Percentiles rank a stretch among this genome's conserved stretches.
Conservation (phyloP, 2,329 filamentous ascomycete genomes). For the Fusarium avenaceum region DNA sequence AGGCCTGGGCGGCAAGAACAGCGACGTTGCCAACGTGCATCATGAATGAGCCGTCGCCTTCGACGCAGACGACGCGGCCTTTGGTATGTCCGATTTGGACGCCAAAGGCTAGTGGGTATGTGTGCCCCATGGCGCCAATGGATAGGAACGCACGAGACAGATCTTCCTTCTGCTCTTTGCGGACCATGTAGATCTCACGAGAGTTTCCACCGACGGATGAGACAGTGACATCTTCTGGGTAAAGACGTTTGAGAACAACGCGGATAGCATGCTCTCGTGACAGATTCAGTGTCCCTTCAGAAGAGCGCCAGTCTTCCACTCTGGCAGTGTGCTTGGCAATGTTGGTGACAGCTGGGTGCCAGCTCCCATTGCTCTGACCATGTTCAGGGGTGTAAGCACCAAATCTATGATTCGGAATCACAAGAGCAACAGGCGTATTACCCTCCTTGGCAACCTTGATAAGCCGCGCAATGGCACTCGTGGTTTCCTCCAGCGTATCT, state of each 20-base stretch:
- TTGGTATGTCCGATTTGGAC: not conserved
- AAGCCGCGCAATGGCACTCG: not conserved
- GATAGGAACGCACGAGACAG: slow-evolving; percentile 5
- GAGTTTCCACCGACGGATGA: slow-evolving; percentile 21
- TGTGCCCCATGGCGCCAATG: slow-evolving; percentile 6
- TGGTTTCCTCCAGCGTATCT: not conserved
- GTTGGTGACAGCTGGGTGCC: slow-evolving; percentile 6
- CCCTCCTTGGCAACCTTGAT: slow-evolving; percentile 2
- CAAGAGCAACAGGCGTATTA: not conserved
- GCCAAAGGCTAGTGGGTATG: slow-evolving; percentile 2
- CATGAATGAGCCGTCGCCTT: slow-evolving; percentile 8
- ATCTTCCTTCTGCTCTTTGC: slow-evolving; percentile 18
- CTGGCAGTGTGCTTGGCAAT: not conserved
- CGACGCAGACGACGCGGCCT: slow-evolving; percentile 1
- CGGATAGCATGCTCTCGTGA: not conserved
- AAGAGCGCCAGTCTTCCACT: slow-evolving; percentile 2
- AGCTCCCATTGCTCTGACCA: not conserved
- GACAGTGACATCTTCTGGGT: slow-evolving; percentile 17
- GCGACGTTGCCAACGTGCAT: slow-evolving; percentile 11
- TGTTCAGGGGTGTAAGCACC: not conserved
- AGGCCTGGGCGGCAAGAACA: not conserved
- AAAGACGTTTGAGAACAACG: slow-evolving; percentile 6
- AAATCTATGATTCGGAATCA: slow-evolving; percentile 5
- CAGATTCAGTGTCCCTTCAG: not conserved
- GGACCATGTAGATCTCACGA: slow-evolving; percentile 22